Percentiles rank a stretch among this genome's conserved stretches.
Evolutionary conservation across 2,329 filamentous ascomycete species (phyloP).

Genomic region (Drechslerella coelobrocha): DNA sequence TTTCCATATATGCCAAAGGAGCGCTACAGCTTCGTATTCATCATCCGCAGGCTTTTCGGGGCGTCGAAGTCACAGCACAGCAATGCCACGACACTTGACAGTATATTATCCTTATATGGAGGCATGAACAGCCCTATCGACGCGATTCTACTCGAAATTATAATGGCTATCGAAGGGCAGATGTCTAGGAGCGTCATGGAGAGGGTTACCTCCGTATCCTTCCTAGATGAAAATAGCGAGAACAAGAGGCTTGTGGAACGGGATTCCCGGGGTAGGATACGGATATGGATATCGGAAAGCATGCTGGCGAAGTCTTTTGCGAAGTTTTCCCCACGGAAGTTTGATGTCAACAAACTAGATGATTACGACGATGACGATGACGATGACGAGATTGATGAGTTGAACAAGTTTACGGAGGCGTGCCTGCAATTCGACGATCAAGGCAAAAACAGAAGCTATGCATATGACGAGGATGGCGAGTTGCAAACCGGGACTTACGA

Average conservation of each 20-base stretch:
- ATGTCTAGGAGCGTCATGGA: conserved; percentile 45
- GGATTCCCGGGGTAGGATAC: conserved; percentile 49
- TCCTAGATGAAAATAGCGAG: conserved; percentile 3
- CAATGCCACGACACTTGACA: conserved; percentile 53
- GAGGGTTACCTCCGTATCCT: conserved; percentile 1
- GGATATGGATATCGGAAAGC: conserved; percentile 43
- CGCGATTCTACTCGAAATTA: conserved; percentile 51
- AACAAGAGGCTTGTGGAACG: conserved; percentile 44
- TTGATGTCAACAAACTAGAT: conserved; percentile 1
- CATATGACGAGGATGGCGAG: no score
- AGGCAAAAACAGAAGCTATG: conserved; percentile 2
- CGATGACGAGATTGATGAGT: conserved; percentile 1
- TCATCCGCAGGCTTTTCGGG: conserved; percentile 52
- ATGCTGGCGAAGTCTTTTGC: conserved; percentile 46
- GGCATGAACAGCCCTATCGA: conserved; percentile 53
- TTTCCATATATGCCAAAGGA: conserved; percentile 34
- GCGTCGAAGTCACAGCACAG: conserved; percentile 49
- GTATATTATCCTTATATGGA: conserved; percentile 52
- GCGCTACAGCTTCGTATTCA: conserved; percentile 43
- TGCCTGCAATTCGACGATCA: conserved; percentile 15
- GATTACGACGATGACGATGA: not conserved
- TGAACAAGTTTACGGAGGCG: conserved; percentile 17
- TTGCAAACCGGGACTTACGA: no score
- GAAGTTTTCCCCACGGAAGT: conserved; percentile 31
- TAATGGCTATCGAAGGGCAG: conserved; percentile 52